phyloP scores from a whole-genome alignment of 2,329 filamentous ascomycete species.

The Fusarium chlamydosporum region DNA sequence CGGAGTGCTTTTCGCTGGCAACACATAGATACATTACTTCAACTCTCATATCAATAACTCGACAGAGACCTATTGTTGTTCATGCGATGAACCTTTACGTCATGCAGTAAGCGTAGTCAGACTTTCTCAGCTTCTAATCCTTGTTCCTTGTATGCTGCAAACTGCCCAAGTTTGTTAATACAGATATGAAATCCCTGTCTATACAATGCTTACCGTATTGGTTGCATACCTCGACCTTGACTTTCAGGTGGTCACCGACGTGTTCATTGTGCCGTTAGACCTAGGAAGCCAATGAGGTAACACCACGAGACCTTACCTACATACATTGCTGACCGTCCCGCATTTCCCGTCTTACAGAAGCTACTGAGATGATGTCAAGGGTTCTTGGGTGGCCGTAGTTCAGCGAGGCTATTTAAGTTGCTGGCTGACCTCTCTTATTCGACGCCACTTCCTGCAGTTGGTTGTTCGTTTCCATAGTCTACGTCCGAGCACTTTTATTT shows the following conservation, averaged over 20 bases:
- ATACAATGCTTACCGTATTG: not conserved
- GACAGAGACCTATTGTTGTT: not conserved
- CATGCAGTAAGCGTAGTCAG: constrained; percentile 17
- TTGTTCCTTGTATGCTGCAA: constrained; percentile 9
- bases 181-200: constrained; percentile 3
- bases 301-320: constrained; percentile 28
- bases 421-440: constrained; percentile 4
- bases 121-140: not conserved
- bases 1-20: not conserved
- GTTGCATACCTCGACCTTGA: not conserved
- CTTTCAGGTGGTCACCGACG: constrained; percentile 4
- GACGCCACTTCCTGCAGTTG: constrained; percentile 22
- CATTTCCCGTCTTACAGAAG: not conserved
- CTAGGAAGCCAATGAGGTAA: constrained; percentile 16
- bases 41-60: too few species aligned
- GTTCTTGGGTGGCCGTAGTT: not conserved
- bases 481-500: not conserved
- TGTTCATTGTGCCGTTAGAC: not conserved
- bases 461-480: not conserved
- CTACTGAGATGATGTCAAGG: constrained; percentile 20
- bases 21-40: not conserved
- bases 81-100: constrained; percentile 11
- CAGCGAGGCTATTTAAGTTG: constrained; percentile 20
- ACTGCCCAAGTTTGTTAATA: not conserved
- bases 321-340: not conserved